Evolutionary conservation across 1,284 basidiomycete genomes (phyloP), one percentile per base, ranked within the genome.

Genomic region (Ceratobasidium sp.): DNA sequence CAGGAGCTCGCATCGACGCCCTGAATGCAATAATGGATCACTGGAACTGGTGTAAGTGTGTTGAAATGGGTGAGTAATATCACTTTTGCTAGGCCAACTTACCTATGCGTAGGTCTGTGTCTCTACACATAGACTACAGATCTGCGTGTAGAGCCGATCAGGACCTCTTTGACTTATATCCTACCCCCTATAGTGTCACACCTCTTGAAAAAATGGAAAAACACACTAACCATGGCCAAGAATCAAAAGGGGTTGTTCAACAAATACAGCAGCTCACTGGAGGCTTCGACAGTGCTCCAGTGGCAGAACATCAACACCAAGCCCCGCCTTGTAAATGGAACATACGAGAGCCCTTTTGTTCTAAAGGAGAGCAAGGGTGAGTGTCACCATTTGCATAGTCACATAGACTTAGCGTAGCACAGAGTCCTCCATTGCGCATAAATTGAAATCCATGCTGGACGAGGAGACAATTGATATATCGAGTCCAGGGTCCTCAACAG

Each of bases 1-100:
- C 66, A 15, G 66, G 66, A 1, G 44, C 53, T 7, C 44, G 51
- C 9, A 29, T 15, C 15, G 66, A 69, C 17, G 14, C n/a, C 1
- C 11, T 56, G 2, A 57, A 69, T 17, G 7, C 47, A 5, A 47
- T 69, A 19, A 69, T 69, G 27, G 19, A 24, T 2, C 36, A 69
- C 17, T 56, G 53, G 66, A 56, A 69, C 41, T 56, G n/a, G n/a
- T 9, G 19, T 24, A 69, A 57, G 17, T 27, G 24, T 9, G 36
- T 45, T 27, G 14, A 22, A 4, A 44, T 57, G 22, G 22, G 66
- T 69, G 29, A 27, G 22, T 5, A 41, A 4, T 5, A 36, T 15
- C 36, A 33, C 3, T 6, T 17, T 33, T n/a, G n/a, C n/a, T n/a
- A n/a, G n/a, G n/a, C n/a, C n/a, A n/a, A n/a, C n/a, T n/a, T n/a